Evolutionary conservation across 768 basidiomycete genomes (phyloP).

Genomic region (Russula sp.): DNA sequence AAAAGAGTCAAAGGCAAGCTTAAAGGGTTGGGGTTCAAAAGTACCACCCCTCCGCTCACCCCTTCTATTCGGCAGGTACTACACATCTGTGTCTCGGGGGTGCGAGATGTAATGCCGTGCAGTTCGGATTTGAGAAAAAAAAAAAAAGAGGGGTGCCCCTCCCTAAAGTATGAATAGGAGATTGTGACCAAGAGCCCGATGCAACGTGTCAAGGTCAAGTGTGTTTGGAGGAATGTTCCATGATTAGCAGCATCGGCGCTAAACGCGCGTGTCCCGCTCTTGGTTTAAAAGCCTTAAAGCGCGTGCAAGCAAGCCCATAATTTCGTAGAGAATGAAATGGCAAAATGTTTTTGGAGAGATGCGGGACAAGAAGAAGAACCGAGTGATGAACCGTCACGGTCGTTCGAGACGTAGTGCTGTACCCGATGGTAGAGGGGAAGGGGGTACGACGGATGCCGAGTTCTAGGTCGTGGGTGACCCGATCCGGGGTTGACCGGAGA

Average conservation of each 20-base stretch:
- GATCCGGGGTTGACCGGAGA: slow-evolving; percentile 9
- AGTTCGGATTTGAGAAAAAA: slow-evolving; percentile 2
- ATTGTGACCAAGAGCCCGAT: slow-evolving; percentile 16
- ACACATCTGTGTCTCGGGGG: not conserved
- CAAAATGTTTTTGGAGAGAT: not conserved
- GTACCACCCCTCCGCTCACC: not conserved
- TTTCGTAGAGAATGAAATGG: not conserved
- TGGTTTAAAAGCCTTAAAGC: not conserved
- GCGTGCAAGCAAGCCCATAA: not conserved
- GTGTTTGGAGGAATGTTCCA: slow-evolving; percentile 20
- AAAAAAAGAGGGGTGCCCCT: slow-evolving; percentile 4
- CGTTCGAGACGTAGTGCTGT: not conserved
- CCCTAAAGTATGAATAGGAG: slow-evolving; percentile 13
- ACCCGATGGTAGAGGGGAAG: not conserved
- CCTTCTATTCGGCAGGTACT: not conserved
- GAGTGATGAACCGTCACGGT: not conserved
- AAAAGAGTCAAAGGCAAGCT: slow-evolving; percentile 3
- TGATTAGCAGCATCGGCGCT: slow-evolving; percentile 3
- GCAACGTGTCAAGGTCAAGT: slow-evolving; percentile 18
- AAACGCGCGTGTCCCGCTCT: not conserved
- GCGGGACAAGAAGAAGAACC: not conserved
- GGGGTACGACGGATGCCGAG: not conserved
- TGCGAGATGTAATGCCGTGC: slow-evolving; percentile 1
- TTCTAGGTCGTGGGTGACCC: slow-evolving; percentile 4
- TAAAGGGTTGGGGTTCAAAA: slow-evolving; percentile 9